Conservation (phyloP, 371 early-diverging fungal genomes). For the Lichtheimia hyalospora region DNA sequence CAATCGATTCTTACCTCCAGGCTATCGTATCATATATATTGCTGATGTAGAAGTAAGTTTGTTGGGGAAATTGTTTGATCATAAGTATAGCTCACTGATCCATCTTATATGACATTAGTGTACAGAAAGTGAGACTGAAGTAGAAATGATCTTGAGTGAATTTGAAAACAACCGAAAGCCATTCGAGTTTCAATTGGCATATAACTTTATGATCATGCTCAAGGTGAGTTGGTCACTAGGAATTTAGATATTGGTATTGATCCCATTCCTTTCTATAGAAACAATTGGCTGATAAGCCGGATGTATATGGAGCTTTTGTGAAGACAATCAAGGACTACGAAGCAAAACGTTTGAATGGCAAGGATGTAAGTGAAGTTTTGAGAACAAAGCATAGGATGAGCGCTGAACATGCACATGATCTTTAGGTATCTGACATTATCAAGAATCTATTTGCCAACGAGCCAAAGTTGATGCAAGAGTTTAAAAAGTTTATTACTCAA, state of each 20-base stretch:
- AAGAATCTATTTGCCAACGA: constrained; percentile 1
- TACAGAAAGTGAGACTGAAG: too few species aligned
- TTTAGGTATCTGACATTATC: constrained; percentile 2
- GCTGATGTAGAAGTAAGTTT: constrained; percentile 79
- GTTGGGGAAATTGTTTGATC: constrained; percentile 54
- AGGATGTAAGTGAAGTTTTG: background rate
- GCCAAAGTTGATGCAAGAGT: background rate
- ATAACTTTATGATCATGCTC: background rate
- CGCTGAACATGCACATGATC: background rate
- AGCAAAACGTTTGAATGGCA: background rate
- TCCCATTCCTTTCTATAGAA: background rate
- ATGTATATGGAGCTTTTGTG: background rate
- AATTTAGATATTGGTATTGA: background rate
- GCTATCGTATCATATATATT: constrained; percentile 86
- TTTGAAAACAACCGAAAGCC: background rate
- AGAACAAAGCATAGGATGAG: background rate
- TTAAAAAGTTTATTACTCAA: background rate
- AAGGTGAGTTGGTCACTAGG: background rate
- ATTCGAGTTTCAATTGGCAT: background rate
- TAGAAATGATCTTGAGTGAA: background rate
- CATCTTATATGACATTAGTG: too few species aligned
- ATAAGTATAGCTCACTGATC: background rate
- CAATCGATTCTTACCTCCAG: constrained; percentile 98
- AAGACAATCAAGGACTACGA: background rate
- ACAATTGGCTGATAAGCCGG: background rate